phyloP scores from a whole-genome alignment of 768 basidiomycete genomes.

The Lenzites betulinus region DNA sequence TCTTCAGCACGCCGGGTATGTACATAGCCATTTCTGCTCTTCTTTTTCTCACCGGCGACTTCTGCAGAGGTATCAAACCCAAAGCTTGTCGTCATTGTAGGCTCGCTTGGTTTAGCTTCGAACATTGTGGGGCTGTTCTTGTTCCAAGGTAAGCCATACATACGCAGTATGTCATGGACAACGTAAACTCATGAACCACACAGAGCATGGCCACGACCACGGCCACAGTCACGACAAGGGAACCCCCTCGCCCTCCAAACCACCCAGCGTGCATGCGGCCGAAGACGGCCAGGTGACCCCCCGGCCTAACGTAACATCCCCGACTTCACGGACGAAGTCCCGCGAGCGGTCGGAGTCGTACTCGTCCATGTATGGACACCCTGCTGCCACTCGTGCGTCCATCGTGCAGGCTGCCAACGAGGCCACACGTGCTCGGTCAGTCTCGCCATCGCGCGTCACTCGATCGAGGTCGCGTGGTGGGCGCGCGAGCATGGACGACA shows the following conservation, averaged over 20 bases:
- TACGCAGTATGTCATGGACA: neutral
- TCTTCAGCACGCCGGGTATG: conserved; percentile 82
- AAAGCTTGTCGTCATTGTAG: conserved; percentile 86
- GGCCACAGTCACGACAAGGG: conserved; percentile 28
- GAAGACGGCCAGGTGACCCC: conserved; percentile 24
- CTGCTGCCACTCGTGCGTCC: conserved; percentile 68
- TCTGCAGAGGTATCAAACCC: conserved; percentile 84
- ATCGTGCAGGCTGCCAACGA: conserved; percentile 85
- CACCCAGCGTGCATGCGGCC: conserved; percentile 39
- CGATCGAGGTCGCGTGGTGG: conserved; percentile 29
- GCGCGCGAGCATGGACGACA: conserved; percentile 10
- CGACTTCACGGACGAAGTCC: conserved; percentile 40
- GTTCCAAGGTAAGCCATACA: conserved; percentile 77
- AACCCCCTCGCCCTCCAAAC: conserved; percentile 35
- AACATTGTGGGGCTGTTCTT: conserved; percentile 93
- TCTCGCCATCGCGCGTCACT: conserved; percentile 28
- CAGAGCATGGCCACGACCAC: conserved; percentile 70
- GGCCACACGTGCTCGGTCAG: conserved; percentile 60
- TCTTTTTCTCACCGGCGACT: conserved; percentile 1
- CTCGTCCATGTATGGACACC: conserved; percentile 73
- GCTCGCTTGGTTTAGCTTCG: conserved; percentile 83
- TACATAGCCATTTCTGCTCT: neutral
- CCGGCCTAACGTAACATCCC: conserved; percentile 27
- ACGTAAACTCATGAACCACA: conserved; percentile 10
- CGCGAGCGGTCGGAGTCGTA: conserved; percentile 46